Base-by-base conservation (phyloP, 2,329 filamentous ascomycete genomes). In the Teratosphaeria epicoccoides region DNA sequence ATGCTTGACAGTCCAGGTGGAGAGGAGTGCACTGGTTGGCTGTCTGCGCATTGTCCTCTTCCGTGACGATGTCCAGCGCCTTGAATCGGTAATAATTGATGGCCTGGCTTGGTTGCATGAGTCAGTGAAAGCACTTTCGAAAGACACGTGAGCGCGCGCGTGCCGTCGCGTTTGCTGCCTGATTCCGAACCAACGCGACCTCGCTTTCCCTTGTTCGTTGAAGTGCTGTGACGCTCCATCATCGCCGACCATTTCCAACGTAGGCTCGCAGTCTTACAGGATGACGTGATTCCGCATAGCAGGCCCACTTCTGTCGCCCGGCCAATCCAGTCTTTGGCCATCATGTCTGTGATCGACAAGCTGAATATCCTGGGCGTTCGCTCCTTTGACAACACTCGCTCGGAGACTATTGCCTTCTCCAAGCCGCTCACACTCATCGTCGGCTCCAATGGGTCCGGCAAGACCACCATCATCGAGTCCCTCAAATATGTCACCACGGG, bases 391-490 rank as follows among this genome's bases (percentile, higher is more conserved):
- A 85, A 87, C 58, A 76, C 77, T 43, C 75, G 78, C 54, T 79
- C 79, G 58, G 87, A 96, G 71, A 84, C 80, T 33, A 95, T 97
- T 56, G 79, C 85, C 60, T 97, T 98, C 68, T 83, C 89, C 58
- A 85, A 87, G 0, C 94, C 93, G 24, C 78, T 98, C 52, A 98
- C 93, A 11, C 79, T 98, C 56, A 98, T 98, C 60, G 94, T 98
- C 53, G 93, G 93, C 53, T 88, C 89, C 71, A 98, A 98, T 73
- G 93, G 93, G 51, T 97, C 91, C 1, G 93, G 93, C 56, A 98
- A 98, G 74, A 98, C 93, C 74, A 97, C 93, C 52, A 95, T 98
- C 66, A 98, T 98, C 70, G 93, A 98, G 70, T 95, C 89, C 68
- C 85, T 98, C 64, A 96, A 96, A 67, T 98, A 96, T 82, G 90